Base-by-base conservation (phyloP, 148 eudicot genomes). In the Tetragonia tetragonoides region DNA sequence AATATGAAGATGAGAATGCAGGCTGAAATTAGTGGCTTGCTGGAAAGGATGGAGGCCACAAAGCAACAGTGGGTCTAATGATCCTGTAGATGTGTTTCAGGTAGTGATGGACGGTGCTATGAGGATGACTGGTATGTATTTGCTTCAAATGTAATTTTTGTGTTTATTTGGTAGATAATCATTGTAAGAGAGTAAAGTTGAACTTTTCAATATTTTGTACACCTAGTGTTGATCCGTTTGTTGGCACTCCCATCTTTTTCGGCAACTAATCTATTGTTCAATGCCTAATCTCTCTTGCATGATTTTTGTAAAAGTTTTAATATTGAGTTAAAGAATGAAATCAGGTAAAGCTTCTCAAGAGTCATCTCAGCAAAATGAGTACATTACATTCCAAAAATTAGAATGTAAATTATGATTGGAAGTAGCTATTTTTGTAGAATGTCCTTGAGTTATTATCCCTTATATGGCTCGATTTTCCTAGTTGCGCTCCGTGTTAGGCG, bases 11-110 rank as follows among this genome's bases (percentile, higher is more conserved):
- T 87, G 42, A 78, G 95, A 70, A 93, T 93, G 97, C 93, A 89
- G 70, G 81, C 89, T 21, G 97, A 93, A 75, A 93, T 93, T 77
- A 86, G 89, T 6, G 95, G 97, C 18, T 82, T 93, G 83, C 80
- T 93, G 67, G 89, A 91, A 82, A 89, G 97, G 84, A 93, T 93
- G 97, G 97, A 93, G 80, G 86, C 89, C 24, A 93, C 93, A 20
- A 93, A 88, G 84, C 92, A 88, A 78, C 89, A 87, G 76, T 83
- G 81, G 88, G 89, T 89, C 39, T 93, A 70, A 85, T 57, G 8
- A 62, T 14, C 3, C 42, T 2, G 8, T 21, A 3, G 0, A 9
- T 18, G 34, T 28, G n/a, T 65, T 3, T 49, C 1, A 5, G 18
- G 10, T 20, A 11, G 1, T 12, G 14, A 10, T 49, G 47, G 10